These are phyloP conservation scores for Aspergillus brasiliensis DNA, from an alignment of 2,329 filamentous ascomycete species.

Conservation along the genomic window DNA sequence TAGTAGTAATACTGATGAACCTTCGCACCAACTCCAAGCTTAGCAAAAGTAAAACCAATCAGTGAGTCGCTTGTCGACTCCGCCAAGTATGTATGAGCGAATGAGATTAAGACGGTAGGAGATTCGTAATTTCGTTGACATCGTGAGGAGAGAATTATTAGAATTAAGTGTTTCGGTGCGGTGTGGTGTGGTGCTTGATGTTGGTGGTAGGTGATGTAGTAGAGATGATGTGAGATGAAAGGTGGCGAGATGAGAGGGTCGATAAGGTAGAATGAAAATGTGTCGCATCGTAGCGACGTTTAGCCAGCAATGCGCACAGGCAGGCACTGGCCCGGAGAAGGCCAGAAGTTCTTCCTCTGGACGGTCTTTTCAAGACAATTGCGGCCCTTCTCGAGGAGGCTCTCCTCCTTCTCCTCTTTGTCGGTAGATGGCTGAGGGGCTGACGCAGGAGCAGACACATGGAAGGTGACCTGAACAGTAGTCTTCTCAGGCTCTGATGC, in stretches of 20 bases:
- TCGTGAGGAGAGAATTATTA: constrained; percentile 9
- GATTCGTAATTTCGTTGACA: constrained; percentile 8
- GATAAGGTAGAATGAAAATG: neutral
- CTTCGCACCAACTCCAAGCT: constrained; percentile 8
- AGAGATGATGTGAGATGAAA: neutral
- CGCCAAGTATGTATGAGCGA: constrained; percentile 3
- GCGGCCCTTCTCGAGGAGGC: constrained; percentile 30
- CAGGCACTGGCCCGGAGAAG: constrained; percentile 23
- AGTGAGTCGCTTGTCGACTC: constrained; percentile 1
- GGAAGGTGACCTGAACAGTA: constrained; percentile 20
- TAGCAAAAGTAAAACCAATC: neutral
- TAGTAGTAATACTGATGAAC: neutral
- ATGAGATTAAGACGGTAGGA: constrained; percentile 4
- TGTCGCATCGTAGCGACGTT: neutral
- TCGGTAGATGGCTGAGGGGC: constrained; percentile 1
- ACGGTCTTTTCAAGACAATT: constrained; percentile 32
- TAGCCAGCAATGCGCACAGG: constrained; percentile 25
- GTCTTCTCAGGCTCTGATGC: constrained; percentile 10
- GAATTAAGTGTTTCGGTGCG: neutral
- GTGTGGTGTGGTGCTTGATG: neutral
- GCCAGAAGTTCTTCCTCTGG: constrained; percentile 30
- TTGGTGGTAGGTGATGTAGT: neutral
- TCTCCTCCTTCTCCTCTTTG: constrained; percentile 17
- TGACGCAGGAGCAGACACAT: constrained; percentile 15
- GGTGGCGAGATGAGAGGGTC: neutral